Evolutionary conservation across 2,329 filamentous ascomycete genomes (phyloP), one percentile per base, ranked within the genome.

Genomic region (Fusarium buharicum): DNA sequence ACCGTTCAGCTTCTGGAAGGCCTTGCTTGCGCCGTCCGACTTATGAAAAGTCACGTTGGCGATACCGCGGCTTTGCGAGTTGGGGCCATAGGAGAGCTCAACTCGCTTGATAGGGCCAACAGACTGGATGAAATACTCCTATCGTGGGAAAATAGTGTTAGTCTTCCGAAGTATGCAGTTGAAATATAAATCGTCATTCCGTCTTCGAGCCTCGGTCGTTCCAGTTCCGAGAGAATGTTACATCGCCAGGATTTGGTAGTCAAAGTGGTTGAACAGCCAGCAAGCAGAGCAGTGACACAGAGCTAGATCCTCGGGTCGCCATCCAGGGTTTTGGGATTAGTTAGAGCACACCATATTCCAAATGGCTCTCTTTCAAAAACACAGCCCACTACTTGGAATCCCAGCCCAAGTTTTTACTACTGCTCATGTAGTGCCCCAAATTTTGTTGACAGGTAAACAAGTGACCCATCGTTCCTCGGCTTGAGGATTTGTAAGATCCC

Each of bases 91-190:
- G 47, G 91, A 92, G 71, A 99, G 84, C 70, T 95, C 89, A 65
- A 96, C 92, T 78, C 86, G 90, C 85, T 96, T 97, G 79, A 98
- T 91, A 64, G 90, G 86, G 69, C 93, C 94, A 76, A 97, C 88
- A 71, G 91, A 90, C 74, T 92, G 90, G 74, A 84, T 81, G 78
- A 99, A 98, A 80, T 98, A 99, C 82, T 99, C 95, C 95, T 99
- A 92, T 81, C 78, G 78, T 77, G 79, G 78, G 77, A 59, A 82
- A 81, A 78, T 74, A 76, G 81, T 78, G 88, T 92, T 87, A 92
- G 90, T 91, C 73, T 82, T 79, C 76, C 77, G 69, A 68, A 72
- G 68, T 62, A 63, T 67, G 59, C 54, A 51, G 62, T 67, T 67
- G 64, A 59, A 59, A 47, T 62, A 50, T 52, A 64, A 65, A 64